Conservation (phyloP, 1,139 yeast species). For the Candida glucosophila region DNA sequence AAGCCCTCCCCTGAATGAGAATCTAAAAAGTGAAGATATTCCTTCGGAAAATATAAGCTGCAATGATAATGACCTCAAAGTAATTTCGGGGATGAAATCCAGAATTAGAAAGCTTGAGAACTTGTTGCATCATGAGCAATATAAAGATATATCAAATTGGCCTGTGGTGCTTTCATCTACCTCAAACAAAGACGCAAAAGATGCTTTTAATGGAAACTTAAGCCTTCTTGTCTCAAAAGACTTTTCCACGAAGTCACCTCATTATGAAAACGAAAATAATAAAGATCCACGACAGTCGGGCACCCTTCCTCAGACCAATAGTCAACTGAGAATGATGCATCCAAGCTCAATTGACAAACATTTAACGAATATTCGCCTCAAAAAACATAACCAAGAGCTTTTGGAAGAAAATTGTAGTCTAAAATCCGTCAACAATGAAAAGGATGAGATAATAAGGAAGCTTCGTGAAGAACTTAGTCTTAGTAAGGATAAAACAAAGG, state of each 20-base stretch:
- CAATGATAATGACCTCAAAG: constrained; percentile 29
- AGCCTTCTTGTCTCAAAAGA: no score
- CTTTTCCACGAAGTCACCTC: not conserved
- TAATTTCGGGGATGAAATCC: constrained; percentile 47
- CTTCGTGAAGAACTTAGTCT: not conserved
- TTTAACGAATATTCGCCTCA: constrained; percentile 24
- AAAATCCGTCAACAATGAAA: constrained; percentile 2
- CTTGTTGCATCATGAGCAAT: constrained; percentile 57
- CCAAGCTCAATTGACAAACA: constrained; percentile 37
- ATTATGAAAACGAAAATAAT: not conserved
- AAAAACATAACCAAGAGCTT: constrained; percentile 12
- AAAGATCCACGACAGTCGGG: constrained; percentile 5
- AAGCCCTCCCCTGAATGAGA: no score
- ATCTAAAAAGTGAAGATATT: not conserved
- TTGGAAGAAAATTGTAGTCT: constrained; percentile 5
- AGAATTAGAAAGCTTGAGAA: constrained; percentile 60
- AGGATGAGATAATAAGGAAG: constrained; percentile 4
- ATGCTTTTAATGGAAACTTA: constrained; percentile 2
- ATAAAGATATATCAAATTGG: constrained; percentile 51
- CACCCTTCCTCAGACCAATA: constrained; percentile 26
- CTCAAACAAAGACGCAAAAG: no score
- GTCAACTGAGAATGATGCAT: constrained; percentile 38
- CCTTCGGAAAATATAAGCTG: not conserved
- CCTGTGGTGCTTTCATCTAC: no score
- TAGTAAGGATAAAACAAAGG: constrained; percentile 1